phyloP scores from a whole-genome alignment of 257 asterid species.

The Lycium ferocissimum region DNA sequence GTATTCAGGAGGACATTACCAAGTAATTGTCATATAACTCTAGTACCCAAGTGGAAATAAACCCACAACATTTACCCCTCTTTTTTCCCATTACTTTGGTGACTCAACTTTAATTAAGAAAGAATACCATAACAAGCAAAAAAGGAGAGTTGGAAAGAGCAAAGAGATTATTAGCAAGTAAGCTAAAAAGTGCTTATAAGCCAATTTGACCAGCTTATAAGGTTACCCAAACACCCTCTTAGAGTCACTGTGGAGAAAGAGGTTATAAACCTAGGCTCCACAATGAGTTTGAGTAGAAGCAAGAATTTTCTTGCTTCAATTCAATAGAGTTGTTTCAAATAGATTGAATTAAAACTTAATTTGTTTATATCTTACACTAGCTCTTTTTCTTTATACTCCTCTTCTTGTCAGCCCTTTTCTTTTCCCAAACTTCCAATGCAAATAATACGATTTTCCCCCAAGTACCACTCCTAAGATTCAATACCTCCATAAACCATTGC shows the following conservation, averaged over 20 bases:
- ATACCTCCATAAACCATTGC: background rate
- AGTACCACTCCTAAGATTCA: background rate
- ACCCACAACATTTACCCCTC: background rate
- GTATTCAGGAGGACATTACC: constrained; percentile 30
- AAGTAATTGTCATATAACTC: background rate
- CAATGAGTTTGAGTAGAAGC: background rate
- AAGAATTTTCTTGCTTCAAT: background rate
- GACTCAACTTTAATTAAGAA: background rate
- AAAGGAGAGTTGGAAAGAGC: background rate
- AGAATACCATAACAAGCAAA: background rate
- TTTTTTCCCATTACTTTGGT: background rate
- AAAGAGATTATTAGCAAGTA: background rate
- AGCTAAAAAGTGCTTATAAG: too few species aligned
- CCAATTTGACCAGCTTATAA: too few species aligned
- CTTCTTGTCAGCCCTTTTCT: too few species aligned
- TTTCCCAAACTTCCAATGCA: too few species aligned
- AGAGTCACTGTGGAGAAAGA: background rate
- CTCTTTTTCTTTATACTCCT: too few species aligned
- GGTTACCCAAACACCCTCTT: too few species aligned
- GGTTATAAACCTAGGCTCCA: background rate
- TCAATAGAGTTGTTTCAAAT: background rate
- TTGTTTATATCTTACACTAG: background rate
- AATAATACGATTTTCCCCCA: background rate
- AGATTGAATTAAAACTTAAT: background rate
- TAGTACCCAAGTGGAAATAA: background rate